Conservation (phyloP, 176 grass and related monocot species). For the Lolium rigidum region DNA sequence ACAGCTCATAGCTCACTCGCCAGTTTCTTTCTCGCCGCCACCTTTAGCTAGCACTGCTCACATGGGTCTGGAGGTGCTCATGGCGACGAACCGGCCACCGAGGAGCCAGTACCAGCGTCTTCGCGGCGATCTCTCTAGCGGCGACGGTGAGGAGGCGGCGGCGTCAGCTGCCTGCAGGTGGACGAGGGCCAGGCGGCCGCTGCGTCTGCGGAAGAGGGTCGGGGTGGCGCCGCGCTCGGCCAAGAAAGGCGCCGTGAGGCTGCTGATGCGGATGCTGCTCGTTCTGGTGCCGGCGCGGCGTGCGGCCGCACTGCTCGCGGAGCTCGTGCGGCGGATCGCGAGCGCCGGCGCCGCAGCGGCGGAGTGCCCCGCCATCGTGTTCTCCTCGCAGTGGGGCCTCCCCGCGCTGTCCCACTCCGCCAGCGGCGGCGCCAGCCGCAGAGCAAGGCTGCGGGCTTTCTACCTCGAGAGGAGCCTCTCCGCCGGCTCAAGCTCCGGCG, state of each 20-base stretch:
- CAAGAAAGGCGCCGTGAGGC: slow-evolving; percentile 30
- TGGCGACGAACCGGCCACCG: slow-evolving; percentile 33
- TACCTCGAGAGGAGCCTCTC: slow-evolving; percentile 62
- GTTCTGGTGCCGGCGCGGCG: slow-evolving; percentile 48
- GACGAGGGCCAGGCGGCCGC: slow-evolving; percentile 37
- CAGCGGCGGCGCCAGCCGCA: slow-evolving; percentile 43
- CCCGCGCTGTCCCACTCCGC: slow-evolving; percentile 67
- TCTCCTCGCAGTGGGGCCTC: slow-evolving; percentile 81
- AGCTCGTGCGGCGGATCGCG: slow-evolving; percentile 59
- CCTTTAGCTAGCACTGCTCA: background rate
- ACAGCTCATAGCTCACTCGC: slow-evolving; percentile 36
- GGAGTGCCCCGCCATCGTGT: slow-evolving; percentile 67
- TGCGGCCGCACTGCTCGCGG: slow-evolving; percentile 57
- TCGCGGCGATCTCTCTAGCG: slow-evolving; percentile 25
- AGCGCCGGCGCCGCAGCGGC: slow-evolving; percentile 11
- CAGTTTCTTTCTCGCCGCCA: slow-evolving; percentile 10
- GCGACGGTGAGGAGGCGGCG: background rate
- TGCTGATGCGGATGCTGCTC: slow-evolving; percentile 54
- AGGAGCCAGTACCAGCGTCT: slow-evolving; percentile 48
- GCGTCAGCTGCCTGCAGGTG: background rate
- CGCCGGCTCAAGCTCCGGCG: slow-evolving; percentile 19
- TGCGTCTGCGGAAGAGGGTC: slow-evolving; percentile 42
- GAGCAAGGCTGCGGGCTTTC: slow-evolving; percentile 42
- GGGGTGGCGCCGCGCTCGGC: background rate
- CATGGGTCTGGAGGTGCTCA: slow-evolving; percentile 53